These are phyloP conservation scores for Epipyxis sp. DNA, from an alignment of 108 stramenopile species.

Conservation along the genomic window DNA sequence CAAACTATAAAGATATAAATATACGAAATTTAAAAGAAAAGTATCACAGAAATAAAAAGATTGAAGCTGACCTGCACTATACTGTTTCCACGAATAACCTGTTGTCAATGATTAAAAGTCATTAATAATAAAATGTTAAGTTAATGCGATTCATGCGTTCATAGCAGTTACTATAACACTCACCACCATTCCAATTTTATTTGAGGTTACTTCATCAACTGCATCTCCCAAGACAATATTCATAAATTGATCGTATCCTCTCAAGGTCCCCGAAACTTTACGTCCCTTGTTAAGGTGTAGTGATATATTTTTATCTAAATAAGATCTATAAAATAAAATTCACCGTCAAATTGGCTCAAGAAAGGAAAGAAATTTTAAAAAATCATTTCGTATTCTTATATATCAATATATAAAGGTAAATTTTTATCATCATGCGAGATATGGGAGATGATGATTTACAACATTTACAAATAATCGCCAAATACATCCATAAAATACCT, in stretches of 20 bases:
- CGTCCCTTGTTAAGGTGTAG: constrained; percentile 36
- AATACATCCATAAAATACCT: no score
- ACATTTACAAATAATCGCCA: no score
- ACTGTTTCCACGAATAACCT: constrained; percentile 48
- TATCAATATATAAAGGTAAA: no score
- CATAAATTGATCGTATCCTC: constrained; percentile 53
- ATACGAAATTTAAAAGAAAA: no score
- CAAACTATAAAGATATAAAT: no score
- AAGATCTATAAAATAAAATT: constrained; percentile 26
- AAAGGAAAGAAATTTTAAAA: no score
- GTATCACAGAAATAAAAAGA: no score
- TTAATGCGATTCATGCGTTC: no score
- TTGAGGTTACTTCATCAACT: constrained; percentile 6
- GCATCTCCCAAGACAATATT: constrained; percentile 48
- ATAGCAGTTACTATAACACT: background rate
- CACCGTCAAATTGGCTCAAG: no score
- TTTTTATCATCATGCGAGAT: no score
- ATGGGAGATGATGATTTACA: no score
- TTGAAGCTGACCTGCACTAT: constrained; percentile 42
- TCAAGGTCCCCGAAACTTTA: constrained; percentile 32
- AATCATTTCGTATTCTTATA: no score
- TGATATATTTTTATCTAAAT: constrained; percentile 38
- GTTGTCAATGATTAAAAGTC: background rate
- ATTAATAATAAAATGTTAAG: background rate
- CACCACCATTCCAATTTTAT: constrained; percentile 36